Evolutionary conservation across 805 yeast species (phyloP).

Genomic region (Kodamaea kakaduensis): DNA sequence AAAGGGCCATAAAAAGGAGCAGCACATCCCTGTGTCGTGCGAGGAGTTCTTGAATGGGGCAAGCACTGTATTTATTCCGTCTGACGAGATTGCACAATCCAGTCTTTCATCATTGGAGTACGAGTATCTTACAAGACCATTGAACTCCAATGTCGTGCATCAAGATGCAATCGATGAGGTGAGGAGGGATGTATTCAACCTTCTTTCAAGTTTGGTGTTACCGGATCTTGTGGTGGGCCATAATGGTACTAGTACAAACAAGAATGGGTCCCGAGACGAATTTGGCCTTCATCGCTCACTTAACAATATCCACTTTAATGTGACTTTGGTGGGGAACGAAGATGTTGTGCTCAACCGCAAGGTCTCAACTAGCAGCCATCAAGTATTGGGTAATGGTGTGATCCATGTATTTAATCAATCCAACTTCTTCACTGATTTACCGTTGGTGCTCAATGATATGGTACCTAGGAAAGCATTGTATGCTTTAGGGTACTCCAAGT

Average conservation of each 20-base stretch:
- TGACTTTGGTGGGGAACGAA: constrained; percentile 12
- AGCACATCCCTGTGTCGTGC: constrained; percentile 18
- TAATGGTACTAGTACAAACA: constrained; percentile 23
- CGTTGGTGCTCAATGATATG: constrained; percentile 22
- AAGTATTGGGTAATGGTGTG: constrained; percentile 30
- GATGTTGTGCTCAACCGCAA: constrained; percentile 19
- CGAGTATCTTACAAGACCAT: constrained; percentile 23
- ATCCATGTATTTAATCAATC: constrained; percentile 27
- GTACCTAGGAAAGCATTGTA: constrained; percentile 34
- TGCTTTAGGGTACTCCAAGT: constrained; percentile 48
- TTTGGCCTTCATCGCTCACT: constrained; percentile 3
- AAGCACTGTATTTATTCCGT: constrained; percentile 33
- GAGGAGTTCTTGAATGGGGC: constrained; percentile 22
- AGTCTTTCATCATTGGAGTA: constrained; percentile 26
- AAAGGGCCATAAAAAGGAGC: constrained; percentile 10
- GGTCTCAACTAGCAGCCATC: constrained; percentile 14
- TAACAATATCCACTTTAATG: constrained; percentile 13
- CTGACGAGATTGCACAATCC: constrained; percentile 23
- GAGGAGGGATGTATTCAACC: constrained; percentile 21
- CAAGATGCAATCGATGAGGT: constrained; percentile 31
- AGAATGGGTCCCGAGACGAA: not conserved
- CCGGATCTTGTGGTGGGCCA: constrained; percentile 25
- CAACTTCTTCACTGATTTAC: constrained; percentile 20
- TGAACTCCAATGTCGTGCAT: constrained; percentile 19
- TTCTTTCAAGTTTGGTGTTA: constrained; percentile 26